Evolutionary conservation across 306 rosid species (phyloP).

Genomic region (Biancaea sappan): DNA sequence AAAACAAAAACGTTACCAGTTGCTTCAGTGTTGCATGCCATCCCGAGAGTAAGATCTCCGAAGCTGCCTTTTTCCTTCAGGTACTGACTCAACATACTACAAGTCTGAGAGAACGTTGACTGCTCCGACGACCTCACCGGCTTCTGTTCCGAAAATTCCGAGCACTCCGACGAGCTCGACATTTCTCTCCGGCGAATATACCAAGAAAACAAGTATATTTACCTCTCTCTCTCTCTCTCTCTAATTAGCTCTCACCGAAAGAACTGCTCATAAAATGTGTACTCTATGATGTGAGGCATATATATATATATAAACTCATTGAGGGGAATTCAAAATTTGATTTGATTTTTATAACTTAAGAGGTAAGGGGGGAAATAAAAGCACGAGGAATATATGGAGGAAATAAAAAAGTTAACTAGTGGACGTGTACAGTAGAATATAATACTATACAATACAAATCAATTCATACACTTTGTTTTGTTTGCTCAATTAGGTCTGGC

Average conservation of each 20-base stretch:
- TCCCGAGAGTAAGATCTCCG: constrained; percentile 75
- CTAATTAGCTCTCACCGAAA: constrained; percentile 2
- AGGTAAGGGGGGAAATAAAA: constrained; percentile 38
- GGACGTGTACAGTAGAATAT: background rate
- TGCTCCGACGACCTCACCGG: constrained; percentile 53
- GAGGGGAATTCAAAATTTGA: background rate
- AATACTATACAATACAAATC: constrained; percentile 10
- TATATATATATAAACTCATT: background rate
- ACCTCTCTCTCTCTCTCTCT: no score
- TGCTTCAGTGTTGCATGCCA: constrained; percentile 50
- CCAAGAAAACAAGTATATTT: background rate
- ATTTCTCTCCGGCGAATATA: constrained; percentile 35
- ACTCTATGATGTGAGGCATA: background rate
- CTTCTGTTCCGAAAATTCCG: constrained; percentile 57
- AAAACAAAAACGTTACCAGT: constrained; percentile 32
- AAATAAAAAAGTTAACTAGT: background rate
- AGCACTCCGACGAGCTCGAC: constrained; percentile 63
- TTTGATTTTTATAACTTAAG: background rate
- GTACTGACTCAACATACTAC: constrained; percentile 58
- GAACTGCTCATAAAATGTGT: background rate
- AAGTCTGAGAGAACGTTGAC: constrained; percentile 64
- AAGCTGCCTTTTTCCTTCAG: constrained; percentile 59
- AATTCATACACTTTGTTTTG: background rate
- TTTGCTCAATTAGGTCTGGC: background rate
- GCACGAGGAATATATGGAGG: constrained; percentile 92